phyloP scores from a whole-genome alignment of 2,329 filamentous ascomycete species.

The Eutypa lata region DNA sequence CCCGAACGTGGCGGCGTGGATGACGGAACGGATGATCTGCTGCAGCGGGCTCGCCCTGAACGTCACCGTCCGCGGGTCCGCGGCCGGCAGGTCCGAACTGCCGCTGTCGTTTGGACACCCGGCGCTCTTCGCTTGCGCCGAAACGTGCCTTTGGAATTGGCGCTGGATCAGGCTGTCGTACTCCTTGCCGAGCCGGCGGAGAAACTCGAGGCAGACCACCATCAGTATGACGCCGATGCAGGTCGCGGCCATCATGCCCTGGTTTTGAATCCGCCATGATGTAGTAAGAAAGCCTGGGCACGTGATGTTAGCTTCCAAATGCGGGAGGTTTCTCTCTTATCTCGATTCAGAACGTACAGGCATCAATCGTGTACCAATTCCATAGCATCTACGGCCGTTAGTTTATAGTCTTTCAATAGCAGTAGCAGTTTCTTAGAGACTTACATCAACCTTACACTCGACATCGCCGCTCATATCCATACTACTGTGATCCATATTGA shows the following conservation, averaged over 20 bases:
- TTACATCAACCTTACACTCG: conserved; percentile 8
- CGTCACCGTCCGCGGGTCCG: conserved; percentile 21
- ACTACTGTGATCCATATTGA: conserved; percentile 7
- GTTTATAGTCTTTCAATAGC: conserved; percentile 4
- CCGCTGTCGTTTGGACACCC: conserved; percentile 8
- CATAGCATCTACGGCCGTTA: conserved; percentile 38
- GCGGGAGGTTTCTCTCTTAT: background rate
- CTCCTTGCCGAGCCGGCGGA: conserved; percentile 39
- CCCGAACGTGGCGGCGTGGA: conserved; percentile 39
- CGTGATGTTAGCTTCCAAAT: conserved; percentile 2
- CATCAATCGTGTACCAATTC: conserved; percentile 41
- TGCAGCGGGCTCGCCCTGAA: conserved; percentile 39
- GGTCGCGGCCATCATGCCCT: conserved; percentile 39
- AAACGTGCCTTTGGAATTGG: conserved; percentile 34
- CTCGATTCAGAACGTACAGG: conserved; percentile 26
- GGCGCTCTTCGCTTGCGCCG: conserved; percentile 19
- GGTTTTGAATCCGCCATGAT: conserved; percentile 37
- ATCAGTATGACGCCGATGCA: conserved; percentile 42
- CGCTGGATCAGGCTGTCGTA: conserved; percentile 39
- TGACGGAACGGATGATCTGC: conserved; percentile 36
- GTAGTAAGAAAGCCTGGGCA: conserved; percentile 34
- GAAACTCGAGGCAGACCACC: conserved; percentile 36
- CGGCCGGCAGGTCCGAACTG: conserved; percentile 9
- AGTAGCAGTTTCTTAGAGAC: background rate
- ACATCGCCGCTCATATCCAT: background rate